Percentiles rank a stretch among this genome's conserved stretches.
Conservation (phyloP, 495 filamentous ascomycete species). For the Trichoderma orchidacearum region DNA sequence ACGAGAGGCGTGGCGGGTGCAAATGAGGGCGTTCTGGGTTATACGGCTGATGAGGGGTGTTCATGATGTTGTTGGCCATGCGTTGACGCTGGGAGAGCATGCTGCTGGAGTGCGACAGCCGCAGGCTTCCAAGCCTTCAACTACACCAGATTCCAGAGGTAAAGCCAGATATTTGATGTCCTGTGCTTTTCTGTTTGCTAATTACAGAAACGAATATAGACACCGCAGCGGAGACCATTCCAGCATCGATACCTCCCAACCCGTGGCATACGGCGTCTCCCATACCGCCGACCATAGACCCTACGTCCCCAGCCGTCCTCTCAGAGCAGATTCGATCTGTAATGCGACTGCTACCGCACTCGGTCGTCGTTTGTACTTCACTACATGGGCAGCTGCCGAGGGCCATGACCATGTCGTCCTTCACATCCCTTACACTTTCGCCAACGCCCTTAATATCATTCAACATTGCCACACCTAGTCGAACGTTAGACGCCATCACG, state of each 20-base stretch:
- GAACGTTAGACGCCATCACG: conserved; percentile 51
- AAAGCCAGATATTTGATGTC: too few species aligned
- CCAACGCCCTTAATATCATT: conserved; percentile 62
- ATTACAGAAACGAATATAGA: not conserved
- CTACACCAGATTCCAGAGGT: not conserved
- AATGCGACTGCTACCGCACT: conserved; percentile 59
- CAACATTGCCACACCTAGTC: conserved; percentile 62
- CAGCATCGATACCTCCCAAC: not conserved
- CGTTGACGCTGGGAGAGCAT: not conserved
- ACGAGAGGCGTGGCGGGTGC: not conserved
- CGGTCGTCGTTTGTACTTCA: conserved; percentile 60
- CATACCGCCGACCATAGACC: not conserved
- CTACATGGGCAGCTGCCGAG: conserved; percentile 14
- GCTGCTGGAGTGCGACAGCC: not conserved
- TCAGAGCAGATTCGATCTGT: conserved; percentile 37
- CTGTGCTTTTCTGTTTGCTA: not conserved
- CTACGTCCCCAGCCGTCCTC: conserved; percentile 5
- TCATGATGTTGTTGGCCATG: not conserved
- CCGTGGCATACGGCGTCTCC: not conserved
- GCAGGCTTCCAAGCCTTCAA: not conserved
- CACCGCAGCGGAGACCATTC: not conserved
- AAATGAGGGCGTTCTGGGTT: not conserved
- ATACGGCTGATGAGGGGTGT: not conserved
- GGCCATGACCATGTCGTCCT: conserved; percentile 73
- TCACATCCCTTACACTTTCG: conserved; percentile 57